A percentile compares a stretch with the other conserved stretches of the same genome.
phyloP scores from a whole-genome alignment of 345 rosid species.

The Eucalyptus sp. region DNA sequence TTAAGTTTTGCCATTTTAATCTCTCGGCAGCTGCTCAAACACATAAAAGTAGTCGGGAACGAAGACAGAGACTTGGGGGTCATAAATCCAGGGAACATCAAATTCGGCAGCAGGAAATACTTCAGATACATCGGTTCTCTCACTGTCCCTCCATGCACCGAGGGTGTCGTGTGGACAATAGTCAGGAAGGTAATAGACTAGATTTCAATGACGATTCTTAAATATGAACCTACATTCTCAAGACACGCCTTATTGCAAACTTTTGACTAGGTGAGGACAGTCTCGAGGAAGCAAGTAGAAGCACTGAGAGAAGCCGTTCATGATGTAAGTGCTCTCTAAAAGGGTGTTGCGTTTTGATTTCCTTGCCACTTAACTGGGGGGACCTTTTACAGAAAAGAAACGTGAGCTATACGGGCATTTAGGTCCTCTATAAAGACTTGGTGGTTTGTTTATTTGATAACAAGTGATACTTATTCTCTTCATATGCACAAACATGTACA shows the following conservation, averaged over 20 bases:
- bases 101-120: constrained; percentile 39
- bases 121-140: constrained; percentile 63
- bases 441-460: neutral
- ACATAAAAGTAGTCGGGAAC: constrained; percentile 9
- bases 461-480: neutral
- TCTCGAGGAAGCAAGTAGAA: constrained; percentile 25
- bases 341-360: neutral
- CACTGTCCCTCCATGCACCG: constrained; percentile 60
- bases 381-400: neutral
- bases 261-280: constrained; percentile 17
- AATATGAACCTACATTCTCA: neutral
- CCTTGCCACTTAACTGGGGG: neutral
- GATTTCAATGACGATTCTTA: neutral
- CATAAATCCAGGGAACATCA: constrained; percentile 37
- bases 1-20: neutral
- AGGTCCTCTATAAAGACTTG: neutral
- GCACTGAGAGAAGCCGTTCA: constrained; percentile 33
- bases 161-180: constrained; percentile 73
- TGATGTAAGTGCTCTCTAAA: constrained; percentile 24
- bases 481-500: neutral
- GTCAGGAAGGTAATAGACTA: constrained; percentile 18
- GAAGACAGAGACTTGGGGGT: constrained; percentile 12
- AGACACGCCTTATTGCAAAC: neutral
- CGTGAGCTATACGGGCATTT: neutral
- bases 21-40: constrained; percentile 21